Base-by-base conservation (phyloP, 2,329 filamentous ascomycete genomes). In the Trichoderma lentiforme region DNA sequence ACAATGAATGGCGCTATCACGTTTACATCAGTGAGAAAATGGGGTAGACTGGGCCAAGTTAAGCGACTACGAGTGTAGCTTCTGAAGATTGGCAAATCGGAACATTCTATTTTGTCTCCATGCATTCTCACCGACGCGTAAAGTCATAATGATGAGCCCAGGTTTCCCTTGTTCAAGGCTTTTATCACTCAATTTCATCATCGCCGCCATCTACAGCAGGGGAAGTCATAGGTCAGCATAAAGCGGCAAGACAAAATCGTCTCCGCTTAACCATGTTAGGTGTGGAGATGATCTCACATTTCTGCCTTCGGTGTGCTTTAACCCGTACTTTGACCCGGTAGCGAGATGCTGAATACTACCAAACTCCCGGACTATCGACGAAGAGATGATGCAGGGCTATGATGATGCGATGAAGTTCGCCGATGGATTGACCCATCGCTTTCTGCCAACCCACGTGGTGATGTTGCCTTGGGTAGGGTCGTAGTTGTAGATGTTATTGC, bases 381-480 rank as follows among this genome's bases (percentile, higher is more conserved):
- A 67, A 57, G 64, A 67, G 21, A 24, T 36, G 64, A 67, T 67
- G 24, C 64, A 67, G 47, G 64, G 64, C 26, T 32, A 21, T 6
- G 47, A 67, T 67, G 47, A 57, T 67, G 64, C 21, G 47, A 67
- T 67, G 30, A 39, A 34, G 63, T 66, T 66, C 28, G 43, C 63
- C 43, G 43, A 66, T 53, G 8, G 26, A 30, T 24, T 26, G 30
- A 21, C 15, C 34, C n/a, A 18, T 12, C 36, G 2, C 3, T 1
- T 57, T 39, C 7, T 26, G 47, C 9, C 6, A 24, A 1, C 21
- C 39, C 26, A 24, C 39, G 39, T 64, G 61, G 64, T 21, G 47
- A 56, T 26, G 51, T 39, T n/a, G 32, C 28, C 6, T 36, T 14
- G 30, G 12, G n/a, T 57, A 21, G 39, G 30, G n/a, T n/a, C 18